Conservation (phyloP, 495 filamentous ascomycete genomes). For the Pyrenula aspistea region DNA sequence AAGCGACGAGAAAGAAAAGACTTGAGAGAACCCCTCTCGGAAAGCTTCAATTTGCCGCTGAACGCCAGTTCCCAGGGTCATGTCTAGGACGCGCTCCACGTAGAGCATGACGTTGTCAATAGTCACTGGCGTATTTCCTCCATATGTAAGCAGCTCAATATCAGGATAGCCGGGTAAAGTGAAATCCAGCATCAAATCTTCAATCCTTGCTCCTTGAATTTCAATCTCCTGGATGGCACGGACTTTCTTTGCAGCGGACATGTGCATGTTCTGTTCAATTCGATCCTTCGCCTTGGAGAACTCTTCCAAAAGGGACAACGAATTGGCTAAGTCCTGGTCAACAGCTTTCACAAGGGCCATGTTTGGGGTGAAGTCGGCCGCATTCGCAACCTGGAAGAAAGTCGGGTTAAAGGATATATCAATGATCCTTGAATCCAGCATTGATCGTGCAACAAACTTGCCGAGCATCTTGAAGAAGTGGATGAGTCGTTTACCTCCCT, state of each 20-base stretch:
- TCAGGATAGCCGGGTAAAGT: conserved; percentile 85
- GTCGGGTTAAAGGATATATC: conserved; percentile 96
- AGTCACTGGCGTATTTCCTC: conserved; percentile 60
- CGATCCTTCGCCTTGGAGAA: conserved; percentile 73
- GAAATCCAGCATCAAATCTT: conserved; percentile 86
- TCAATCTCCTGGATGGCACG: conserved; percentile 52
- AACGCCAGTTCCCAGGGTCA: conserved; percentile 81
- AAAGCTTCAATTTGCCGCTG: conserved; percentile 86
- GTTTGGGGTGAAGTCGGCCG: conserved; percentile 63
- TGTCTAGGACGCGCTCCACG: conserved; percentile 79
- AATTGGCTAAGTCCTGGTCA: conserved; percentile 73
- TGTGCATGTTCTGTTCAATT: conserved; percentile 55
- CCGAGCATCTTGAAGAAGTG: conserved; percentile 88
- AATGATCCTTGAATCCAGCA: conserved; percentile 97
- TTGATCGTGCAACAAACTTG: conserved; percentile 94
- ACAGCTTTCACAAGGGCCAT: conserved; percentile 87
- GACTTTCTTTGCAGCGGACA: conserved; percentile 57
- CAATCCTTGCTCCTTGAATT: conserved; percentile 62
- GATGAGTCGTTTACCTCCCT: conserved; percentile 71
- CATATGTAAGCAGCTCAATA: conserved; percentile 71
- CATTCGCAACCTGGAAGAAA: conserved; percentile 89
- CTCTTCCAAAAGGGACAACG: conserved; percentile 76
- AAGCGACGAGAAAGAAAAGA: conserved; percentile 89
- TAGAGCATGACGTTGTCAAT: conserved; percentile 86
- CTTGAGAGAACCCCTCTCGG: conserved; percentile 81